A percentile compares a stretch with the other conserved stretches of the same genome.
Evolutionary conservation across 768 basidiomycete species (phyloP).

Genomic region (Roridomyces roridus): DNA sequence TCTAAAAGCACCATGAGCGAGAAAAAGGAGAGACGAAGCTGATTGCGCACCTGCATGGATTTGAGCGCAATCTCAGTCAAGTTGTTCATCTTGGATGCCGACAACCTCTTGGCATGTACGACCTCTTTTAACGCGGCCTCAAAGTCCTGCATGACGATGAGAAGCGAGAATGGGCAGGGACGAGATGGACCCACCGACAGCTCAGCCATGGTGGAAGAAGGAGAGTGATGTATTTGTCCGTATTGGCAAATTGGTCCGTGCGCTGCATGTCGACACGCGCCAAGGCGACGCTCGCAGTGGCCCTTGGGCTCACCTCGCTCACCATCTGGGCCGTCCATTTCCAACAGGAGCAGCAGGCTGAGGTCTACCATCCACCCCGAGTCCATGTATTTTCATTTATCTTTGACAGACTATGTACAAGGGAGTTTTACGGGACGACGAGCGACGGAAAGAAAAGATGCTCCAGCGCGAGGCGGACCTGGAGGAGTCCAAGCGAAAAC

Average conservation of each 20-base stretch:
- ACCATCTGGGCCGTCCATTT: conserved; percentile 92
- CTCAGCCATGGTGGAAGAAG: conserved; percentile 1
- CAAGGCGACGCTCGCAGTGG: conserved; percentile 73
- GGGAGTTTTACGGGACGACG: conserved; percentile 90
- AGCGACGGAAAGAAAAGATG: conserved; percentile 76
- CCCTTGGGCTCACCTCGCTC: conserved; percentile 65
- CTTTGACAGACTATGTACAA: conserved; percentile 81
- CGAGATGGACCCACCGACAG: conserved; percentile 13
- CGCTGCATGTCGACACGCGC: conserved; percentile 60
- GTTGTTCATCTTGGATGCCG: conserved; percentile 82
- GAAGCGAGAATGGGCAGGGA: background rate
- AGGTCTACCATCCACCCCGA: conserved; percentile 50
- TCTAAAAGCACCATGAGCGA: conserved; percentile 45
- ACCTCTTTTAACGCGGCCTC: conserved; percentile 82
- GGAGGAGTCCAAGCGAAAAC: conserved; percentile 64
- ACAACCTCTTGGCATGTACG: conserved; percentile 82
- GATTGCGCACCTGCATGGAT: conserved; percentile 70
- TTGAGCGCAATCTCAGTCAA: conserved; percentile 81
- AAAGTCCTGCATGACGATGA: conserved; percentile 63
- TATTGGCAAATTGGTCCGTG: conserved; percentile 30
- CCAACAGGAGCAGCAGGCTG: conserved; percentile 82
- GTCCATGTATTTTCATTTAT: background rate
- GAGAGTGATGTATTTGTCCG: conserved; percentile 26
- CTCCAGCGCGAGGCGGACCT: conserved; percentile 67
- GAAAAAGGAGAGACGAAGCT: background rate